Conservation (phyloP, 306 rosid species). For the Morella rubra region DNA sequence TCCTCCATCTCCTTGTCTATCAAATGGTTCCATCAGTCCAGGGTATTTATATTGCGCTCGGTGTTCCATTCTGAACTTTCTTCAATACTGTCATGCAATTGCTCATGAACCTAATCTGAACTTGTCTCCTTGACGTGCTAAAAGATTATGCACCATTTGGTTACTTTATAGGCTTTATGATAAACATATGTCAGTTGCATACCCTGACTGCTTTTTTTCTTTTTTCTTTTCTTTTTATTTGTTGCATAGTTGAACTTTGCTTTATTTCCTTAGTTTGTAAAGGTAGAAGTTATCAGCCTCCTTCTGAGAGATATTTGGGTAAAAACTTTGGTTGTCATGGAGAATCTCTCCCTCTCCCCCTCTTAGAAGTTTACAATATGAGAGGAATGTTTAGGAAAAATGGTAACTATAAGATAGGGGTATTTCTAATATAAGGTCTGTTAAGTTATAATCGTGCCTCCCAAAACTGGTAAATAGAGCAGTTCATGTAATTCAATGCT, state of each 20-base stretch:
- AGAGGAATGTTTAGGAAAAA: background rate
- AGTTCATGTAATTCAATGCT: background rate
- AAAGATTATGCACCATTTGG: background rate
- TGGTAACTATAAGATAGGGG: background rate
- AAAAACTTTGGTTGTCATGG: background rate
- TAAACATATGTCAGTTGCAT: background rate
- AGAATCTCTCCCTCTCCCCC: no score
- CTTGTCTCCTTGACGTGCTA: background rate
- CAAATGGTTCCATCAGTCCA: constrained; percentile 44
- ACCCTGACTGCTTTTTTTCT: background rate
- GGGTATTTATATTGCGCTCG: constrained; percentile 27
- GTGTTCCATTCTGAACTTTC: background rate
- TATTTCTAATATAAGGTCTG: no score
- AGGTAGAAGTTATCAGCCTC: background rate
- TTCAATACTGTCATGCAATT: background rate
- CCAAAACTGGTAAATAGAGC: no score
- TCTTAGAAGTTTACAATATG: no score
- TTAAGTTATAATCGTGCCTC: no score
- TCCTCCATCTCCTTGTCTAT: constrained; percentile 77
- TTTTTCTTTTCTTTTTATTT: background rate
- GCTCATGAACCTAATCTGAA: background rate
- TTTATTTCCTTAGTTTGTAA: background rate
- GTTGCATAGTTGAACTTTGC: background rate
- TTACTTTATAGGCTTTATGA: background rate
- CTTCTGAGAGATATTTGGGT: background rate